phyloP scores from a whole-genome alignment of 2,329 filamentous ascomycete species.

The Coniochaeta sp. region DNA sequence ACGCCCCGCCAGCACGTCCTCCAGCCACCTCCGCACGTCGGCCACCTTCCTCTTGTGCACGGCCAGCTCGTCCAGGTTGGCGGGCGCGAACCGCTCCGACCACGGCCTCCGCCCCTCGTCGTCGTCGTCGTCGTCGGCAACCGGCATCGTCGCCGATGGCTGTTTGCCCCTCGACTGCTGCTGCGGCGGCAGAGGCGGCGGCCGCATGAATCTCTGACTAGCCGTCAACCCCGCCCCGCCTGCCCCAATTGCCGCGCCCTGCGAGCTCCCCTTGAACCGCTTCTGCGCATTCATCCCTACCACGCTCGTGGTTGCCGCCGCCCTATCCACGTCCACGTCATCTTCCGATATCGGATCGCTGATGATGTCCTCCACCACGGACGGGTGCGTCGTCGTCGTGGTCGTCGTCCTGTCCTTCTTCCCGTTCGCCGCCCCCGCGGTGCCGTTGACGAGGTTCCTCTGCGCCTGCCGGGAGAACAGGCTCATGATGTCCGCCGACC shows the following conservation, averaged over 20 bases:
- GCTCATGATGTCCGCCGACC: constrained; percentile 48
- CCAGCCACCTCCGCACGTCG: constrained; percentile 79
- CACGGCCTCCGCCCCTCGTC: constrained; percentile 65
- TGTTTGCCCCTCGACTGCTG: constrained; percentile 14
- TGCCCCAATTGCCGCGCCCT: constrained; percentile 8
- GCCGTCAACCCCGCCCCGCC: background rate
- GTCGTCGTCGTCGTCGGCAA: constrained; percentile 38
- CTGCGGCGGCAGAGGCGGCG: constrained; percentile 20
- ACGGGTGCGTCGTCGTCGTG: constrained; percentile 14
- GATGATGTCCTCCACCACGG: constrained; percentile 38
- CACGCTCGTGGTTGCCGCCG: constrained; percentile 43
- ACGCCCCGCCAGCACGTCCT: constrained; percentile 60
- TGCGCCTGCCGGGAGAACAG: constrained; percentile 57
- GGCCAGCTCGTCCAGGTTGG: constrained; percentile 71
- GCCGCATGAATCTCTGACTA: constrained; percentile 47
- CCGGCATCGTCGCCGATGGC: constrained; percentile 12
- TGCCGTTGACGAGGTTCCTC: constrained; percentile 25
- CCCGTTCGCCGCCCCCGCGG: constrained; percentile 11
- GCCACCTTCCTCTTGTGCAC: constrained; percentile 92
- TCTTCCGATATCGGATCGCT: constrained; percentile 55
- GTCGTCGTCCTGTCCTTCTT: constrained; percentile 11
- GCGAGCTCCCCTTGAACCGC: constrained; percentile 30
- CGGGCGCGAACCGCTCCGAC: constrained; percentile 77
- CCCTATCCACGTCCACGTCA: constrained; percentile 44
- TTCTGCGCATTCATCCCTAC: constrained; percentile 50